Conservation (phyloP, 257 asterid genomes). For the Nicotiana tabacum region DNA sequence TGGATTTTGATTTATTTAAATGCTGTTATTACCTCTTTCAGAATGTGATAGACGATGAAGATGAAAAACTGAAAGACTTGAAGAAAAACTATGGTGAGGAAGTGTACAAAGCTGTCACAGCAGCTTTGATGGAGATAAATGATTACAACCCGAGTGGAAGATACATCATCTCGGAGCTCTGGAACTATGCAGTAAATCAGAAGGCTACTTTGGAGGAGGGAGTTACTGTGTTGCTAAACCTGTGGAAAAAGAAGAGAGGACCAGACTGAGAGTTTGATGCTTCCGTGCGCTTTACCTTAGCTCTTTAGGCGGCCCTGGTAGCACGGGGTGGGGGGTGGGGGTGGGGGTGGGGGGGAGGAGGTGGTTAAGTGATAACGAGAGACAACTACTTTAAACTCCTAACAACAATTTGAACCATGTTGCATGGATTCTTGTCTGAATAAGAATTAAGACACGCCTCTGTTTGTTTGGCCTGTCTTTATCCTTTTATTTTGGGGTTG, state of each 20-base stretch:
- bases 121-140: constrained; percentile 58
- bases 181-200: constrained; percentile 70
- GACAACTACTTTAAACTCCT: not conserved
- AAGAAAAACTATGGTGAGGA: constrained; percentile 45
- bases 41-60: constrained; percentile 59
- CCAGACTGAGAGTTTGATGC: constrained; percentile 22
- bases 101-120: constrained; percentile 57
- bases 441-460: not conserved
- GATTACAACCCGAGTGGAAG: constrained; percentile 88
- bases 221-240: constrained; percentile 43
- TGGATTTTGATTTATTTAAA: not conserved
- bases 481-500: not conserved
- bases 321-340: not conserved
- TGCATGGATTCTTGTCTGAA: constrained; percentile 8
- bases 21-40: constrained; percentile 19
- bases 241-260: constrained; percentile 45
- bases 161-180: constrained; percentile 62
- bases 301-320: constrained; percentile 11
- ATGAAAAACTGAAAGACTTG: constrained; percentile 67
- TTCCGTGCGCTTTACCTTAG: not conserved
- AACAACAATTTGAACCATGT: not conserved
- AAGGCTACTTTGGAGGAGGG: constrained; percentile 76
- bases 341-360: not conserved
- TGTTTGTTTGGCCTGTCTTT: not conserved
- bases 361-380: not conserved